A percentile compares a stretch with the other conserved stretches of the same genome.
Conservation (phyloP, 148 eudicot species). For the Rhododendron griersonianum region DNA sequence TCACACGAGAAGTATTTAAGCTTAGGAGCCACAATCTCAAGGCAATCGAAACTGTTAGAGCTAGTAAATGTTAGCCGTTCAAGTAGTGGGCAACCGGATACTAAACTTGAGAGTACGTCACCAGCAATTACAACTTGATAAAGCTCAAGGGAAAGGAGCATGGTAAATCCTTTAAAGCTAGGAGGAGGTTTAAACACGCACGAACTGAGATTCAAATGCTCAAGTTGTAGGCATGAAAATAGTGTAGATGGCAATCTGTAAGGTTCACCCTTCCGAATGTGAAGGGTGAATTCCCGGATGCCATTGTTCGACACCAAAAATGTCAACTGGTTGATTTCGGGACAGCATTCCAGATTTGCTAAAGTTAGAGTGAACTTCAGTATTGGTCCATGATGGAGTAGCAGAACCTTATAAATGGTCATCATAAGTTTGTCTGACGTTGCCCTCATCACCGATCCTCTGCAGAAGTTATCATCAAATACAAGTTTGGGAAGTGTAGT, state of each 20-base stretch:
- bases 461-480: not conserved
- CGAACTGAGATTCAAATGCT: not conserved
- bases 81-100: slow-evolving; percentile 8
- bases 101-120: not conserved
- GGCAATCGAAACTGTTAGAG: not conserved
- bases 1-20: not conserved
- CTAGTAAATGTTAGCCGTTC: not conserved
- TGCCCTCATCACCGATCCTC: not conserved
- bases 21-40: not conserved
- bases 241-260: not conserved
- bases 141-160: not conserved
- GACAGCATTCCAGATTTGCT: not conserved
- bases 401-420: not conserved
- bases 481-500: slow-evolving; percentile 4
- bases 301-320: not conserved
- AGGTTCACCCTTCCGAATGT: not conserved
- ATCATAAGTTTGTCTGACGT: not conserved
- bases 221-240: not conserved
- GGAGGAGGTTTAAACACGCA: slow-evolving; percentile 4
- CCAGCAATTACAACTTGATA: not conserved
- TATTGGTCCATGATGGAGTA: not conserved
- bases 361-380: not conserved
- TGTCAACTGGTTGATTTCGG: not conserved
- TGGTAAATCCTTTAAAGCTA: slow-evolving; percentile 4
- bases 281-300: not conserved